Percentiles rank a stretch among this genome's conserved stretches.
Conservation (phyloP, 2,329 filamentous ascomycete genomes). For the Didymella arachidicola region DNA sequence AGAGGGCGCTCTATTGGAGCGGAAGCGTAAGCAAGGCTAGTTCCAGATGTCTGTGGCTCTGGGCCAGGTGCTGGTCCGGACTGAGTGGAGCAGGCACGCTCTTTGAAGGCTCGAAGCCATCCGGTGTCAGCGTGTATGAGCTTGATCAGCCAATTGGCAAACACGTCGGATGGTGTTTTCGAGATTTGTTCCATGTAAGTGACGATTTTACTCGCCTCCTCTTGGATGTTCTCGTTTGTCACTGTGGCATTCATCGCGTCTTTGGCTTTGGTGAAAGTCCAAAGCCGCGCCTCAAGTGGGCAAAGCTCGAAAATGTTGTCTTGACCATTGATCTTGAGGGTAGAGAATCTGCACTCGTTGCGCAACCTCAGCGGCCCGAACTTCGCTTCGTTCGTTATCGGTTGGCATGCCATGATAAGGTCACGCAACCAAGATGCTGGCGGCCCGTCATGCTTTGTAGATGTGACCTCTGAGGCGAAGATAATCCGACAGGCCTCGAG, state of each 20-base stretch:
- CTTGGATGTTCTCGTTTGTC: conserved; percentile 26
- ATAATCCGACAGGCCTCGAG: conserved; percentile 40
- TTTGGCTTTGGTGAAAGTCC: conserved; percentile 25
- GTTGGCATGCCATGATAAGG: conserved; percentile 34
- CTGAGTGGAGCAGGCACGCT: conserved; percentile 2
- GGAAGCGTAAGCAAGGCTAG: neutral
- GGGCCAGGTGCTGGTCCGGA: neutral
- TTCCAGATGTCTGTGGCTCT: neutral
- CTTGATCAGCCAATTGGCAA: conserved; percentile 37
- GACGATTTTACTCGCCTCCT: conserved; percentile 35
- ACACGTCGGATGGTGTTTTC: conserved; percentile 31
- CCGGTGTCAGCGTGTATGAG: conserved; percentile 13
- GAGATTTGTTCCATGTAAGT: conserved; percentile 32
- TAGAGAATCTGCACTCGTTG: conserved; percentile 20
- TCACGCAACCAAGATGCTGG: conserved; percentile 36
- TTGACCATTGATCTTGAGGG: conserved; percentile 13
- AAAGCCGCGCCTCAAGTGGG: conserved; percentile 33
- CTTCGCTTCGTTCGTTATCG: conserved; percentile 28
- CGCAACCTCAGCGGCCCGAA: conserved; percentile 32
- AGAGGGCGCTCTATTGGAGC: conserved; percentile 10
- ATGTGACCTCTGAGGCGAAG: conserved; percentile 33
- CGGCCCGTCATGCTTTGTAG: conserved; percentile 9
- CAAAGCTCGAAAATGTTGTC: conserved; percentile 36
- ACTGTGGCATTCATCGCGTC: conserved; percentile 4
- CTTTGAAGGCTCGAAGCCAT: conserved; percentile 17